These are phyloP conservation scores for Colletotrichum trifolii DNA, from an alignment of 2,329 filamentous ascomycete genomes.

Conservation along the genomic window DNA sequence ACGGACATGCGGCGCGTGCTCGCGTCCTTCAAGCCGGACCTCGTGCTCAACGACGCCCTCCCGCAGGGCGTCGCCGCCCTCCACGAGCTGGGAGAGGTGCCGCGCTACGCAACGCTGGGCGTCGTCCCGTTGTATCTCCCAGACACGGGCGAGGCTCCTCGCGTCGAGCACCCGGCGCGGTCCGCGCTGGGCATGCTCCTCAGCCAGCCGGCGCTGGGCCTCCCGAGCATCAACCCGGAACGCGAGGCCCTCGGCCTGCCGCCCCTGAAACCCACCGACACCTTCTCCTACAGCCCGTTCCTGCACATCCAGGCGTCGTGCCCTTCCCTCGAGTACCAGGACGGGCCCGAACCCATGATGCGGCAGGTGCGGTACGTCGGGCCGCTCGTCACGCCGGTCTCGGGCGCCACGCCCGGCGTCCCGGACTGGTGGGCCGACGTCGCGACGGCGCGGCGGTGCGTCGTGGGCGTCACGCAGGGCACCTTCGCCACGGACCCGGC, in stretches of 20 bases:
- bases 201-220: conserved; percentile 45
- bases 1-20: conserved; percentile 48
- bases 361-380: conserved; percentile 46
- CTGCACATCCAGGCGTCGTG: conserved; percentile 53
- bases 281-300: conserved; percentile 49
- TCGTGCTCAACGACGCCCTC: conserved; percentile 51
- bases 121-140: conserved; percentile 52
- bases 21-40: conserved; percentile 43
- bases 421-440: conserved; percentile 49
- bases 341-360: conserved; percentile 40
- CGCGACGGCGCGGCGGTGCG: conserved; percentile 38
- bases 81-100: conserved; percentile 48
- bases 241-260: conserved; percentile 43
- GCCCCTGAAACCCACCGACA: conserved; percentile 44
- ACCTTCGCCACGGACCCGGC: conserved; percentile 50
- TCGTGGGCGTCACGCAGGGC: conserved; percentile 52
- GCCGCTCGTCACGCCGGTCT: conserved; percentile 45
- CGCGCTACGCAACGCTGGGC: conserved; percentile 50
- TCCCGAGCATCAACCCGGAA: conserved; percentile 45
- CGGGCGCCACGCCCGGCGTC: conserved; percentile 35
- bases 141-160: conserved; percentile 44
- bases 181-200: conserved; percentile 41
- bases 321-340: conserved; percentile 45
- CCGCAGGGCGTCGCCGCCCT: conserved; percentile 50
- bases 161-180: conserved; percentile 38